These are phyloP conservation scores for Medakamo hakoo DNA, from an alignment of 139 green algal species.

Conservation along the genomic window DNA sequence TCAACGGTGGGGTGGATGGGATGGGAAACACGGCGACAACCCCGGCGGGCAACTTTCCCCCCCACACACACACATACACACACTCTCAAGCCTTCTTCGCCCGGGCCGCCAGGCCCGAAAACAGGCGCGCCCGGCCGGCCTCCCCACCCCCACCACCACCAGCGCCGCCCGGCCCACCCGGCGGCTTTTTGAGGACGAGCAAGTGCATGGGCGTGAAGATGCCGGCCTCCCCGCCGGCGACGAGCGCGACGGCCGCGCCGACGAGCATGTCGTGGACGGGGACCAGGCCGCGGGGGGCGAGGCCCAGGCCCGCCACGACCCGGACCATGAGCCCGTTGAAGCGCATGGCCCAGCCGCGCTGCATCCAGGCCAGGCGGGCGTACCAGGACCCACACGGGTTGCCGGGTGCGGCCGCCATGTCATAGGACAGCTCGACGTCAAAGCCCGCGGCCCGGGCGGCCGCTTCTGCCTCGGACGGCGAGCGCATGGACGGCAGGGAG, in stretches of 20 bases:
- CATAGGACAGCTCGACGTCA: constrained; percentile 35
- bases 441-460: constrained; percentile 70
- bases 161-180: too few relatives aligned
- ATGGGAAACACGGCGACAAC: too few relatives aligned
- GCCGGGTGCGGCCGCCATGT: constrained; percentile 32
- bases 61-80: too few relatives aligned
- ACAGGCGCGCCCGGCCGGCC: too few relatives aligned
- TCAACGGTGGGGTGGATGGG: too few relatives aligned
- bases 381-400: constrained; percentile 9
- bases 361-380: constrained; percentile 11
- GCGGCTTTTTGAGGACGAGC: constrained; percentile 86
- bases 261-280: constrained; percentile 94
- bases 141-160: too few relatives aligned
- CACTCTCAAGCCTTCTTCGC: too few relatives aligned
- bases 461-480: constrained; percentile 60
- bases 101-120: too few relatives aligned
- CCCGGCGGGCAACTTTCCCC: too few relatives aligned
- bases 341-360: constrained; percentile 18
- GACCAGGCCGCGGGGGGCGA: constrained; percentile 55
- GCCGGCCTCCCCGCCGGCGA: constrained; percentile 64
- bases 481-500: constrained; percentile 86
- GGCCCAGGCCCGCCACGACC: constrained; percentile 39
- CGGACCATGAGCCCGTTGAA: constrained; percentile 54
- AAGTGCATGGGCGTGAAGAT: constrained; percentile 97
- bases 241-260: constrained; percentile 41